Evolutionary conservation across 2,329 filamentous ascomycete species (phyloP).

Genomic region (Apiospora hydei): DNA sequence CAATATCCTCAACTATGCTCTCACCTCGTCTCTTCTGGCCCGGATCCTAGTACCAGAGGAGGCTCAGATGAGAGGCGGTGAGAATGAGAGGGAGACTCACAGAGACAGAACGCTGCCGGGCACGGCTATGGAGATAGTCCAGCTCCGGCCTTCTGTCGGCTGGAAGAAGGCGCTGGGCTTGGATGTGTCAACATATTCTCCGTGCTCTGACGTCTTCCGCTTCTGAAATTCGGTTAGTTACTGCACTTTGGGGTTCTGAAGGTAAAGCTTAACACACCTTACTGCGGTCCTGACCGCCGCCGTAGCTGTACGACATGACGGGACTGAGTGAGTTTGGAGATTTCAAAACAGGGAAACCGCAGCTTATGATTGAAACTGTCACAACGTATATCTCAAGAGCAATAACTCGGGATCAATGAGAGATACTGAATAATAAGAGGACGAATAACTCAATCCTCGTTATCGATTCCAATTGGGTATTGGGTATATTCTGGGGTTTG

Average conservation of each 20-base stretch:
- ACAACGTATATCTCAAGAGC: not conserved
- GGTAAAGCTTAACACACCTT: not conserved
- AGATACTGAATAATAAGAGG: not conserved
- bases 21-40: no score
- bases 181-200: slow-evolving; percentile 58
- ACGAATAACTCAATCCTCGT: not conserved
- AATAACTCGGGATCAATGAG: no score
- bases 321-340: not conserved
- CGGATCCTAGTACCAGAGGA: not conserved
- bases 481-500: not conserved
- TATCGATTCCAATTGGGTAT: not conserved
- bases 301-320: slow-evolving; percentile 12
- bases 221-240: slow-evolving; percentile 47
- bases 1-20: no score
- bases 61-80: slow-evolving; percentile 7
- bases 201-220: slow-evolving; percentile 56
- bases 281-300: not conserved
- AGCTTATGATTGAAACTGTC: not conserved
- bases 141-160: slow-evolving; percentile 67
- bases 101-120: slow-evolving; percentile 80
- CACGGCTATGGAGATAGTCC: slow-evolving; percentile 80
- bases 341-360: not conserved
- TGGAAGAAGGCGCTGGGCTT: slow-evolving; percentile 75
- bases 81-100: slow-evolving; percentile 51
- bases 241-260: no score